Base-by-base conservation (phyloP, 2,329 filamentous ascomycete genomes). In the Penicillium rolfsii region DNA sequence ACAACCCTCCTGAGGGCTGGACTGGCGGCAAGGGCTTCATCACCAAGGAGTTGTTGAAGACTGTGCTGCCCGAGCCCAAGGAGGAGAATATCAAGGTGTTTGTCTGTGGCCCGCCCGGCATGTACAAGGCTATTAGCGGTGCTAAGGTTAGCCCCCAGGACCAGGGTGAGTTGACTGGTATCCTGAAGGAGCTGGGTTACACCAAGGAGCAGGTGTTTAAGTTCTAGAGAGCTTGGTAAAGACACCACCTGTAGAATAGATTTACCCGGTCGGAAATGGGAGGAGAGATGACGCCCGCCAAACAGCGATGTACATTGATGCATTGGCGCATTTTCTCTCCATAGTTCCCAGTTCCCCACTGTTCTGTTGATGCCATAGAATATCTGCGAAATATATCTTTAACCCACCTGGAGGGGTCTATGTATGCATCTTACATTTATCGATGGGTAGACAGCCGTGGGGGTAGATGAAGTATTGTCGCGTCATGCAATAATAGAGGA, bases 111-210 rank as follows among this genome's bases (percentile, higher is more conserved):
- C 95, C 95, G 12, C 93, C 94, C 2, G 91, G 89, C 45, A 77
- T 98, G 84, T 97, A 97, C 87, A 96, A 97, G 79, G 90, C 93
- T 61, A 88, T 98, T 69, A 94, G 90, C 40, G 95, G 95, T 36
- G 80, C 81, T 73, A 98, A 99, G 91, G 89, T 89, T 77, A 95
- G 90, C 80, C 93, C 93, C n/a, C 84, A 86, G 72, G 93, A 99
- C 77, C 95, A 99, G 82, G 95, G 95, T 69, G 94, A 98, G 81
- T 84, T 99, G 67, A 82, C 82, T 8, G 95, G 91, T 65, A 82
- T 89, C 66, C 82, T 99, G 67, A 89, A 92, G 81, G 91, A 97
- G 71, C 83, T 97, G 40, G 93, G 93, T 45, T 93, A 92, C 80
- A 83, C 73, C 67, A 87, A 91, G 83, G 91, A 98, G 61, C 95